Evolutionary conservation across 192 early-diverging fungal genomes (phyloP), one percentile per base, ranked within the genome.

Genomic region (Coemansia sp.): DNA sequence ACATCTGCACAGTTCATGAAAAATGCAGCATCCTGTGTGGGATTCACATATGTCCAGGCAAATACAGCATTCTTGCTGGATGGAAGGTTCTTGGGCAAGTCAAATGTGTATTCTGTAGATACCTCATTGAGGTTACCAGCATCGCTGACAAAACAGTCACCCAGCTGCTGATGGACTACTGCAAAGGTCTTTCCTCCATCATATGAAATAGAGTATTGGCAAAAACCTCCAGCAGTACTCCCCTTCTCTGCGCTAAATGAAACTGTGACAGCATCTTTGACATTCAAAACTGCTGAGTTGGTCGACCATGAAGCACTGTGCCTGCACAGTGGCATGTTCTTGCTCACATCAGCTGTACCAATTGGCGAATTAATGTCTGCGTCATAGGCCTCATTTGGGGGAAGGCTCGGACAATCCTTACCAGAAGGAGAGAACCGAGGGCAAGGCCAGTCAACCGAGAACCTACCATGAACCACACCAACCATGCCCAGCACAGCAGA

Each of bases 41-140:
- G 82, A 54, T 87, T 87, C 53, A 85, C 77, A 85, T 86, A 89
- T 16, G 84, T 69, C 88, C 87, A 88, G 22, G 78, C 74, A 63
- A 89, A 85, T 14, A 84, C 60, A 7, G 72, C 85, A 12, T 75
- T 84, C 23, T 84, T 63, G 19, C 61, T 67, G 2, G 80, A 65
- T 7, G 88, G 88, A 61, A 85, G 58, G 8, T 74, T 59, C 5
- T 17, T 56, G 16, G 89, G 89, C 48, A 90, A 72, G 31, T 61
- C 57, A 9, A 90, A 66, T 1, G 63, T 80, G 57, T 85, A 77
- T 60, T 70, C 73, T 31, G 65, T 23, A 11, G 37, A 43, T 5
- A 26, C 65, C 1, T 65, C 65, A 11, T 70, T 65, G 25, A 27
- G 39, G 43, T 65, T 21, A n/a, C 45, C 11, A 31, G 57, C 0